Evolutionary conservation across 108 stramenopile genomes (phyloP).

Genomic region (Craspedostauros australis): DNA sequence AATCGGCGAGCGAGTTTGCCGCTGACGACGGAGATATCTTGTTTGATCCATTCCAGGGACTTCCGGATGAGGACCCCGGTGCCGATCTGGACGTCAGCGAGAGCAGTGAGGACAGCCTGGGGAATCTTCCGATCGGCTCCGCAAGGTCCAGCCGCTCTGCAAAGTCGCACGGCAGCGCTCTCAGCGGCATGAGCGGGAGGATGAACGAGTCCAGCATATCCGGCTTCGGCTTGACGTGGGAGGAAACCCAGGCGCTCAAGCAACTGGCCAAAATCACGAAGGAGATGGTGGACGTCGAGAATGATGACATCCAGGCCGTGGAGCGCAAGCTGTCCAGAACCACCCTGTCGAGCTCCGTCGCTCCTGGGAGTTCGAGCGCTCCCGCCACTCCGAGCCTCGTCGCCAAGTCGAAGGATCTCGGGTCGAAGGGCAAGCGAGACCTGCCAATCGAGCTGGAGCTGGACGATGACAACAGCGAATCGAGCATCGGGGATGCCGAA

Average conservation of each 20-base stretch:
- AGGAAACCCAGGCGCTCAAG: constrained; percentile 34
- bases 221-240: constrained; percentile 24
- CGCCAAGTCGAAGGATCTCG: constrained; percentile 6
- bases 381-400: not conserved
- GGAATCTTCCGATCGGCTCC: too few relatives aligned
- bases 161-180: too few relatives aligned
- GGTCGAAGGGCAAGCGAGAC: constrained; percentile 19
- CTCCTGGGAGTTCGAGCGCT: not conserved
- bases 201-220: constrained; percentile 10
- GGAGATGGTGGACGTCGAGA: constrained; percentile 26
- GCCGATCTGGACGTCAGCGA: too few relatives aligned
- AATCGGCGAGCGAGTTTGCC: too few relatives aligned
- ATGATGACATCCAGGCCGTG: constrained; percentile 1
- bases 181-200: too few relatives aligned
- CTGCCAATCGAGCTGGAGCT: constrained; percentile 3
- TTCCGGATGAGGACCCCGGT: too few relatives aligned
- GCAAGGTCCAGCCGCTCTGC: too few relatives aligned
- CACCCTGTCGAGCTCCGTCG: not conserved
- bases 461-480: constrained; percentile 1
- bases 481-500: not conserved
- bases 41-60: too few relatives aligned
- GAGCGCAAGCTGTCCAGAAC: too few relatives aligned
- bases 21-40: too few relatives aligned
- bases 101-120: too few relatives aligned
- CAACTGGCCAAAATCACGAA: constrained; percentile 35